Evolutionary conservation across 352 stramenopile species (phyloP).

Genomic region (Phytophthora chlamydospora): DNA sequence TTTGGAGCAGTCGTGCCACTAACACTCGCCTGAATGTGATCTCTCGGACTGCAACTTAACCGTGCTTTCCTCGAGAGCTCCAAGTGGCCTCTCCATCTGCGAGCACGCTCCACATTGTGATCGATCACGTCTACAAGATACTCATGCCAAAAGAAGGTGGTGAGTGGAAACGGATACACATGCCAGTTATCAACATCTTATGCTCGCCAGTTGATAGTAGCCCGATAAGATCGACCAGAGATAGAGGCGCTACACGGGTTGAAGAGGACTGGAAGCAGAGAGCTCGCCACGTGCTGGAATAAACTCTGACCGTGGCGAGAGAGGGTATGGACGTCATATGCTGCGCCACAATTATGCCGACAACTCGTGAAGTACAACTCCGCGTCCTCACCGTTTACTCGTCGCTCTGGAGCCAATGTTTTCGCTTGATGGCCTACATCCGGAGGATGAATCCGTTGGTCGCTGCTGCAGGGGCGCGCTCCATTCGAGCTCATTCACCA

Average conservation of each 20-base stretch:
- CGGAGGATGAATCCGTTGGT: not conserved
- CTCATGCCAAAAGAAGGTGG: too few relatives aligned
- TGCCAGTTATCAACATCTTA: too few relatives aligned
- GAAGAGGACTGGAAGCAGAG: constrained; percentile 2
- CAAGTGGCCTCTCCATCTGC: too few relatives aligned
- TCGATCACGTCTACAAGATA: too few relatives aligned
- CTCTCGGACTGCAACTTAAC: too few relatives aligned
- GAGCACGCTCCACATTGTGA: too few relatives aligned
- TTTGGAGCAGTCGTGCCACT: too few relatives aligned
- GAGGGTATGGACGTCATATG: constrained; percentile 3
- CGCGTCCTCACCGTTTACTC: constrained; percentile 1
- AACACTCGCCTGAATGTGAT: too few relatives aligned
- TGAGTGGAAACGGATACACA: too few relatives aligned
- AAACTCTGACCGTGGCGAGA: not conserved
- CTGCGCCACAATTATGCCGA: constrained; percentile 16
- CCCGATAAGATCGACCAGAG: not conserved
- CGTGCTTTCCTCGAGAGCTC: too few relatives aligned
- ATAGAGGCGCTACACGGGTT: not conserved
- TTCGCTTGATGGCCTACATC: constrained; percentile 2
- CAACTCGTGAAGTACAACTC: constrained; percentile 4
- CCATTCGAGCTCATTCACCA: constrained; percentile 18
- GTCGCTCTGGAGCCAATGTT: not conserved
- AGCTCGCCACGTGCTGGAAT: constrained; percentile 10
- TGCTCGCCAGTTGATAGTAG: not conserved
- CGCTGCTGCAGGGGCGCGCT: not conserved